Percentiles rank a stretch among this genome's conserved stretches.
Evolutionary conservation across 768 basidiomycete genomes (phyloP).

Genomic region (Lactifluus hygrophoroides): DNA sequence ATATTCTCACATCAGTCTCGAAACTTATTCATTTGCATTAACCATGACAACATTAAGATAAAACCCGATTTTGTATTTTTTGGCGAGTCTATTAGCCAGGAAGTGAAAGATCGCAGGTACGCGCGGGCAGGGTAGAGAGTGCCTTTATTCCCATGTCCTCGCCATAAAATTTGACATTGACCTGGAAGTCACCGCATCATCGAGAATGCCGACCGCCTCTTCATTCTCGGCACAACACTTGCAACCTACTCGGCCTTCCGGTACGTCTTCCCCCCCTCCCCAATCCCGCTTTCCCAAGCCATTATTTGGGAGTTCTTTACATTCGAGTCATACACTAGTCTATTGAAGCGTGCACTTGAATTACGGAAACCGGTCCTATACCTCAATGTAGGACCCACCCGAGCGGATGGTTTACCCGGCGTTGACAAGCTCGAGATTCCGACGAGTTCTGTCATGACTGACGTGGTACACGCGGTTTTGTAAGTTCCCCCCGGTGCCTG

Average conservation of each 20-base stretch:
- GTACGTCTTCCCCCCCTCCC: conserved; percentile 30
- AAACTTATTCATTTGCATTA: conserved; percentile 16
- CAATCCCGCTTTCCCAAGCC: not conserved
- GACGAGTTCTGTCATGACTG: conserved; percentile 63
- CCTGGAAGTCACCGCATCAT: conserved; percentile 46
- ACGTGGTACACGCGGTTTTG: conserved; percentile 53
- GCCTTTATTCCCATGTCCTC: not conserved
- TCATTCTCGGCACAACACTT: conserved; percentile 83
- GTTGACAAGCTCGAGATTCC: conserved; percentile 75
- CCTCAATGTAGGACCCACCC: conserved; percentile 81
- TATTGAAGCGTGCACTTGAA: conserved; percentile 73
- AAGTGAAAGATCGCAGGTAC: conserved; percentile 64
- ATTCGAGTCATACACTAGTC: conserved; percentile 31
- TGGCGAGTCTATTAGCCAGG: conserved; percentile 72
- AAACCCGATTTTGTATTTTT: conserved; percentile 86
- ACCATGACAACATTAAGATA: conserved; percentile 33
- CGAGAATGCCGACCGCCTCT: conserved; percentile 53
- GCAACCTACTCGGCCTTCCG: conserved; percentile 91
- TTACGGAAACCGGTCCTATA: conserved; percentile 70
- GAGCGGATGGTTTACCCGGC: conserved; percentile 62
- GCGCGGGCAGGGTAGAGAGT: conserved; percentile 24
- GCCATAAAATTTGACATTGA: not conserved
- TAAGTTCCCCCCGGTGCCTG: conserved; percentile 31
- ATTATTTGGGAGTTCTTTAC: not conserved
- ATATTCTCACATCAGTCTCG: not conserved